Evolutionary conservation across 2,329 filamentous ascomycete species (phyloP).

Genomic region (Cladosporium sp.): DNA sequence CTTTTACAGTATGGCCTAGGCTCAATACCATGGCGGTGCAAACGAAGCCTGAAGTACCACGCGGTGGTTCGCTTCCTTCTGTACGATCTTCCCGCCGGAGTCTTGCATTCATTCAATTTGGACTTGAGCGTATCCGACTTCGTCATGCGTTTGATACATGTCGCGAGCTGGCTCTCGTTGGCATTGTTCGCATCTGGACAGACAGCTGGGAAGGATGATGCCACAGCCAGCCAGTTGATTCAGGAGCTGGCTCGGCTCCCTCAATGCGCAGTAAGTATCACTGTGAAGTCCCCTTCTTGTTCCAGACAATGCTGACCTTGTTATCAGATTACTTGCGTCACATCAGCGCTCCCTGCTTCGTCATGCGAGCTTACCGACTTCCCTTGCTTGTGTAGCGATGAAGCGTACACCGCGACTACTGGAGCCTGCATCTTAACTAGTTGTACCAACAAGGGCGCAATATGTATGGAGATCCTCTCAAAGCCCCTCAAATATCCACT

Average conservation of each 20-base stretch:
- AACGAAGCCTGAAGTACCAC: neutral
- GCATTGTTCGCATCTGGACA: neutral
- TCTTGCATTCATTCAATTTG: neutral
- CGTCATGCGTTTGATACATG: neutral
- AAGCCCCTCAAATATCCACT: no score
- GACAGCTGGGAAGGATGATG: neutral
- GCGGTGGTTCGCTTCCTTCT: neutral
- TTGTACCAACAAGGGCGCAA: slow-evolving; percentile 2
- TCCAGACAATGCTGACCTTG: neutral
- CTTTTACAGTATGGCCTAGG: neutral
- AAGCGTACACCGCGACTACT: neutral
- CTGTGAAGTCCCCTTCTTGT: neutral
- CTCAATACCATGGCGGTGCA: neutral
- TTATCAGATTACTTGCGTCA: neutral
- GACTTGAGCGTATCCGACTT: neutral
- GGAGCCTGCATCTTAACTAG: neutral
- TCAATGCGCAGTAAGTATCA: slow-evolving; percentile 1
- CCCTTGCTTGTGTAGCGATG: slow-evolving; percentile 2
- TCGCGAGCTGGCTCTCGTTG: neutral
- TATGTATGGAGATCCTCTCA: neutral
- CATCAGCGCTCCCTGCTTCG: neutral
- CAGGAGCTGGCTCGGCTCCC: neutral
- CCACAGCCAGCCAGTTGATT: neutral
- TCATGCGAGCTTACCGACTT: slow-evolving; percentile 2
- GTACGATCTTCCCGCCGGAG: neutral